A percentile compares a stretch with the other conserved stretches of the same genome.
phyloP scores from a whole-genome alignment of 2,329 filamentous ascomycete genomes.

The Colletotrichum lini region DNA sequence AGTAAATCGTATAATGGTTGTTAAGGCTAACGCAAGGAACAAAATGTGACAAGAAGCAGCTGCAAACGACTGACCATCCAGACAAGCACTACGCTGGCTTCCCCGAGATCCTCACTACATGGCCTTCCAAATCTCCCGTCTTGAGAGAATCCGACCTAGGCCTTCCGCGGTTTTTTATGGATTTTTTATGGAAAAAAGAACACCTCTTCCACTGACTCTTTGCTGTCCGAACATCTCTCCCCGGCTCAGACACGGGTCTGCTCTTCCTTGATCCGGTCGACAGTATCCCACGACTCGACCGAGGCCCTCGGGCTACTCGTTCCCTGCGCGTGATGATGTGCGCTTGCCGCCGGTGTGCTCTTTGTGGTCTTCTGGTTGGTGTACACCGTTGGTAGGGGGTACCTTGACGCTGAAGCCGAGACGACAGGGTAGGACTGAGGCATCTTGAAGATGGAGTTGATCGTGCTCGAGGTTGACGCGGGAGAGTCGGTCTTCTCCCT shows the following conservation, averaged over 20 bases:
- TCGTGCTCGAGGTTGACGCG: not conserved
- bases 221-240: not conserved
- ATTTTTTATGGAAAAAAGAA: too few relatives aligned
- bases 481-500: not conserved
- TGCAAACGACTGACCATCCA: too few relatives aligned
- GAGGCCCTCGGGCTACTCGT: not conserved
- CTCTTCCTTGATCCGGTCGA: conserved; percentile 23
- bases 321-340: not conserved
- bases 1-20: too few relatives aligned
- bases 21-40: too few relatives aligned
- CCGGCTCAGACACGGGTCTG: not conserved
- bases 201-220: not conserved
- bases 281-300: conserved; percentile 20
- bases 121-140: not conserved
- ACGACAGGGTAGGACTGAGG: conserved; percentile 3
- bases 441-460: conserved; percentile 20
- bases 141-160: too few relatives aligned
- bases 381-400: conserved; percentile 17
- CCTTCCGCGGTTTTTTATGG: too few relatives aligned
- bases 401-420: not conserved
- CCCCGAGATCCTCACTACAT: too few relatives aligned
- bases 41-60: too few relatives aligned
- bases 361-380: not conserved
- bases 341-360: not conserved
- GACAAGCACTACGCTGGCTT: too few relatives aligned